phyloP scores from a whole-genome alignment of 1,284 basidiomycete species.

The Polyporus tsugae region DNA sequence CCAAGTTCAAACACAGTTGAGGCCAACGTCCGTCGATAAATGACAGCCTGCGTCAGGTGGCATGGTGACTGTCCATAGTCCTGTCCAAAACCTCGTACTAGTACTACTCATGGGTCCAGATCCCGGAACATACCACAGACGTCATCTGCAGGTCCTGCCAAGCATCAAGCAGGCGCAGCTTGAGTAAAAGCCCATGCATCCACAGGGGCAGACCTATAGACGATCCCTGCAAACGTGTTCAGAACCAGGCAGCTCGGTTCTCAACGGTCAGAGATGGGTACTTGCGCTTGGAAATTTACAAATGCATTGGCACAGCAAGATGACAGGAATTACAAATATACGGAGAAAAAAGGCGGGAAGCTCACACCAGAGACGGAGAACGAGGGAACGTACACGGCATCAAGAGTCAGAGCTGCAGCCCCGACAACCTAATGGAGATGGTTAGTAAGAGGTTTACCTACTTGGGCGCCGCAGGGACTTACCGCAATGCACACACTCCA shows the following conservation, averaged over 20 bases:
- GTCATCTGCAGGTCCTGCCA: not conserved
- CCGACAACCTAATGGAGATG: constrained; percentile 29
- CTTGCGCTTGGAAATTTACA: not conserved
- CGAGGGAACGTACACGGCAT: constrained; percentile 14
- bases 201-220: not conserved
- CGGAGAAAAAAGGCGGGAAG: not conserved
- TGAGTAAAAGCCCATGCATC: not conserved
- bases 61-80: not conserved
- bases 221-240: not conserved
- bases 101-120: not conserved
- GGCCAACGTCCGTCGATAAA: not conserved
- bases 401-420: constrained; percentile 38
- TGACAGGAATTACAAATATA: not conserved
- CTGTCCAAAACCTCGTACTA: not conserved
- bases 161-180: not conserved
- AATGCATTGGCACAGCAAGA: constrained; percentile 6
- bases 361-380: constrained; percentile 9
- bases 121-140: not conserved
- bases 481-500: constrained; percentile 98
- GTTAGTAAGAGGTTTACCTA: constrained; percentile 9
- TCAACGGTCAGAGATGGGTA: not conserved
- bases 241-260: too few species aligned
- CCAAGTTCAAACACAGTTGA: not conserved
- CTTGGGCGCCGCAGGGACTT: constrained; percentile 44
- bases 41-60: not conserved